phyloP scores from a whole-genome alignment of 768 basidiomycete genomes.

The Boletus reticulatus region DNA sequence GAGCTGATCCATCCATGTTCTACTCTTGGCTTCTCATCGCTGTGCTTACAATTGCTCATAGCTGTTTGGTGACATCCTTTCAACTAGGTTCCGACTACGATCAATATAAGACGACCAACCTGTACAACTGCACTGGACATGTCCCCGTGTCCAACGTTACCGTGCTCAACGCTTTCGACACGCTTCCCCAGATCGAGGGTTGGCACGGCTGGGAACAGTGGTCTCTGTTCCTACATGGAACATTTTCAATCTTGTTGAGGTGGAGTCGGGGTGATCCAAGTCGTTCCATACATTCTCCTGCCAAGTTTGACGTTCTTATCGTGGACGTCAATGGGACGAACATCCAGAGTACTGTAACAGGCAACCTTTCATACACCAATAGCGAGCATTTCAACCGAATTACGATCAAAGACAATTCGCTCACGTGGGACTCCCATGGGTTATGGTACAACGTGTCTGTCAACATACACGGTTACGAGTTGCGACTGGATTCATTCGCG shows the following conservation, averaged over 20 bases:
- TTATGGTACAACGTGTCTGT: slow-evolving; percentile 15
- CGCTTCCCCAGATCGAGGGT: slow-evolving; percentile 11
- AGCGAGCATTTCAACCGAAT: slow-evolving; percentile 5
- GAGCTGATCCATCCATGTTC: too few species aligned
- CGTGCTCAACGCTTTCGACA: slow-evolving; percentile 9
- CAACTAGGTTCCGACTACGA: too few species aligned
- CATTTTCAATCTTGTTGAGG: slow-evolving; percentile 10
- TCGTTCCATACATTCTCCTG: not conserved
- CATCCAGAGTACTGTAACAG: not conserved
- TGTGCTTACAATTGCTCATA: too few species aligned
- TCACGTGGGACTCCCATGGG: slow-evolving; percentile 10
- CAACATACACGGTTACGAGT: slow-evolving; percentile 2
- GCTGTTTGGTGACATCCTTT: too few species aligned
- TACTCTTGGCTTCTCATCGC: too few species aligned
- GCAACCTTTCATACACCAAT: slow-evolving; percentile 1
- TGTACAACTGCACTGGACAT: slow-evolving; percentile 18
- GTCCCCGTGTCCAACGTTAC: slow-evolving; percentile 13
- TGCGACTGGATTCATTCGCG: slow-evolving; percentile 10
- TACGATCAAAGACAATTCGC: slow-evolving; percentile 2
- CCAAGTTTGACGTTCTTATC: slow-evolving; percentile 9
- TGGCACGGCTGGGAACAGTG: slow-evolving; percentile 14
- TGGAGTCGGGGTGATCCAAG: slow-evolving; percentile 15
- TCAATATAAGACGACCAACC: slow-evolving; percentile 1
- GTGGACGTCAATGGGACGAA: slow-evolving; percentile 4
- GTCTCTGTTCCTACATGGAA: slow-evolving; percentile 11